phyloP scores from a whole-genome alignment of 768 basidiomycete genomes.

The Cubamyces lactineus region DNA sequence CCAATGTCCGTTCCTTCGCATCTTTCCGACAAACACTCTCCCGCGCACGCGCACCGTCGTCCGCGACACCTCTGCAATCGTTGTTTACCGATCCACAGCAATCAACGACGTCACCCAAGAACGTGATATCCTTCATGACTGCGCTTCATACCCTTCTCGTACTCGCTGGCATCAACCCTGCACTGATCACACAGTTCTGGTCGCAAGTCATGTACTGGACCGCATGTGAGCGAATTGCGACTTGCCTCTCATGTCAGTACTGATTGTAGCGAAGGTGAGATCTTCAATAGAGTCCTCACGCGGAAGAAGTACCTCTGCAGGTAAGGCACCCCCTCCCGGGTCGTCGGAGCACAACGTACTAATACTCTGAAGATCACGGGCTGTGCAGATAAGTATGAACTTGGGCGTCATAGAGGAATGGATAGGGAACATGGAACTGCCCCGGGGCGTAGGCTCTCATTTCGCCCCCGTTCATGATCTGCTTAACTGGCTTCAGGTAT shows the following conservation, averaged over 20 bases:
- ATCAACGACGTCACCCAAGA: constrained; percentile 44
- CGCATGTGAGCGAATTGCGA: constrained; percentile 63
- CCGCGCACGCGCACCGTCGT: constrained; percentile 50
- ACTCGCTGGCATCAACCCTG: constrained; percentile 89
- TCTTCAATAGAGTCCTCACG: constrained; percentile 84
- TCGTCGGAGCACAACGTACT: not conserved
- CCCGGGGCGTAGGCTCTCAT: constrained; percentile 76
- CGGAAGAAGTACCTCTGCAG: constrained; percentile 95
- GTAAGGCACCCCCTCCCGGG: constrained; percentile 43
- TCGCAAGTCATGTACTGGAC: constrained; percentile 99
- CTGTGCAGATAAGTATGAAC: constrained; percentile 90
- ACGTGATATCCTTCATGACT: constrained; percentile 80
- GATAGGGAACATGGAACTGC: constrained; percentile 81
- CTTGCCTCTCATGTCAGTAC: not conserved
- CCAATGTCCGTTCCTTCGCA: constrained; percentile 53
- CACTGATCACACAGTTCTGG: constrained; percentile 86
- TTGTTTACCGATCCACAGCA: constrained; percentile 44
- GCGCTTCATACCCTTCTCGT: constrained; percentile 83
- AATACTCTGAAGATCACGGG: constrained; percentile 62
- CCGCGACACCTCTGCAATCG: constrained; percentile 49
- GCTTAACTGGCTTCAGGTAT: constrained; percentile 82
- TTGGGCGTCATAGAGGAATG: constrained; percentile 87
- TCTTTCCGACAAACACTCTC: constrained; percentile 71
- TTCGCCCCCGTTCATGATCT: constrained; percentile 85
- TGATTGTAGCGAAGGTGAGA: constrained; percentile 58